These are phyloP conservation scores for Cryphonectria japonica DNA, from an alignment of 2,329 filamentous ascomycete species.

Conservation along the genomic window DNA sequence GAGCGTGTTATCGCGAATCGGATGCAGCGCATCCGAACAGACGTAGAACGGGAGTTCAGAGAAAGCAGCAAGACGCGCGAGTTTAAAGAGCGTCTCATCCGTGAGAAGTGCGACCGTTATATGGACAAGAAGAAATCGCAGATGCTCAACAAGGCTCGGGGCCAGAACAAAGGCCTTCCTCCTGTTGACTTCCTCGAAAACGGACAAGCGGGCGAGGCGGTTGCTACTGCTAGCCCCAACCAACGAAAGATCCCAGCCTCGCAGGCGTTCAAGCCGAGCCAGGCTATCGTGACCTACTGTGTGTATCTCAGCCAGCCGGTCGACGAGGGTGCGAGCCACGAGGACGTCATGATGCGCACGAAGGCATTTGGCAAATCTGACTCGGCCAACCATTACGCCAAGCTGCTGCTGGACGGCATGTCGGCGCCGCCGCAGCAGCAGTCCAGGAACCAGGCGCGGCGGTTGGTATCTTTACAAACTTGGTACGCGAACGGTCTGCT, in stretches of 20 bases:
- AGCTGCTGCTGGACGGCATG: slow-evolving; percentile 14
- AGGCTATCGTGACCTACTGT: slow-evolving; percentile 9
- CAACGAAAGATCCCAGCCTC: slow-evolving; percentile 4
- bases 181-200: slow-evolving; percentile 15
- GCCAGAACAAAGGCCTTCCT: background rate
- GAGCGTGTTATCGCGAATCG: background rate
- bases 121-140: slow-evolving; percentile 8
- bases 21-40: background rate
- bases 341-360: slow-evolving; percentile 7
- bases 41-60: background rate
- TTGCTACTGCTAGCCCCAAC: background rate
- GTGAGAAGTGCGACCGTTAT: background rate
- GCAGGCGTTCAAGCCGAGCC: slow-evolving; percentile 17
- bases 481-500: slow-evolving; percentile 7
- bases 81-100: background rate
- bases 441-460: background rate
- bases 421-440: background rate
- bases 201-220: background rate
- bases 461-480: background rate
- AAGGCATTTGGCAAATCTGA: slow-evolving; percentile 15
- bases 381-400: slow-evolving; percentile 22
- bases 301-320: slow-evolving; percentile 21
- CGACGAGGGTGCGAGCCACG: background rate
- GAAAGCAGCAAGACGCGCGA: slow-evolving; percentile 12
- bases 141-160: background rate